These are phyloP conservation scores for Pseudogymnoascus sp. DNA, from an alignment of 2,329 filamentous ascomycete genomes.

Conservation along the genomic window DNA sequence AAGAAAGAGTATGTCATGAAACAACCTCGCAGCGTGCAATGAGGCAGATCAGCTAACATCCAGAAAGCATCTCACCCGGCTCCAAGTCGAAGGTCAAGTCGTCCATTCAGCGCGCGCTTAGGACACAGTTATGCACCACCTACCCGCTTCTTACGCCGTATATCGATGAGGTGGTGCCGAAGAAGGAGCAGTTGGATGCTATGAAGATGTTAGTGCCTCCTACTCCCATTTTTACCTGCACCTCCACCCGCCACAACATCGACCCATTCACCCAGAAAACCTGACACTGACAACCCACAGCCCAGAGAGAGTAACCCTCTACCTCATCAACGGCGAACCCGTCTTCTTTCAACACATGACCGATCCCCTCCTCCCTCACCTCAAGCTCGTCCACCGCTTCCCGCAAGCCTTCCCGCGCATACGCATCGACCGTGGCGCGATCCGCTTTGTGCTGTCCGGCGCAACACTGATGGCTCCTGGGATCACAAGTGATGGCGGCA, in stretches of 20 bases:
- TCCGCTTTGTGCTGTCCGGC: constrained; percentile 89
- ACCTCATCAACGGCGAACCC: constrained; percentile 67
- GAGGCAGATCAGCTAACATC: constrained; percentile 16
- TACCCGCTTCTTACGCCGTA: constrained; percentile 79
- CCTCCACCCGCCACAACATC: not conserved
- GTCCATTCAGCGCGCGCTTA: constrained; percentile 80
- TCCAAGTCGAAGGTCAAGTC: constrained; percentile 97
- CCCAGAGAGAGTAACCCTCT: constrained; percentile 82
- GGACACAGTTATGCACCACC: constrained; percentile 69
- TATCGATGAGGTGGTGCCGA: constrained; percentile 91
- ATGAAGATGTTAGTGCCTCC: constrained; percentile 62
- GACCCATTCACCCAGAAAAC: not conserved
- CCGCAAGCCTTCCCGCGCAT: constrained; percentile 75
- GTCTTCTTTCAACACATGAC: constrained; percentile 83
- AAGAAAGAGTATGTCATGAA: constrained; percentile 66
- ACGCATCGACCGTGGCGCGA: constrained; percentile 89
- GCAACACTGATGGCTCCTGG: constrained; percentile 96
- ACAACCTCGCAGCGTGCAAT: constrained; percentile 10
- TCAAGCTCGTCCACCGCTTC: constrained; percentile 82
- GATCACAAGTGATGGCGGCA: constrained; percentile 72
- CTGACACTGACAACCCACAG: constrained; percentile 28
- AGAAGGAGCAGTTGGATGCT: constrained; percentile 82
- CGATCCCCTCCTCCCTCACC: constrained; percentile 74
- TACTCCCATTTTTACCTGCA: not conserved
- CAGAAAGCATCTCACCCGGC: constrained; percentile 58